A percentile compares a stretch with the other conserved stretches of the same genome.
These are phyloP conservation scores for Picochlorum sp. DNA, from an alignment of 139 green algal genomes.

Conservation along the genomic window DNA sequence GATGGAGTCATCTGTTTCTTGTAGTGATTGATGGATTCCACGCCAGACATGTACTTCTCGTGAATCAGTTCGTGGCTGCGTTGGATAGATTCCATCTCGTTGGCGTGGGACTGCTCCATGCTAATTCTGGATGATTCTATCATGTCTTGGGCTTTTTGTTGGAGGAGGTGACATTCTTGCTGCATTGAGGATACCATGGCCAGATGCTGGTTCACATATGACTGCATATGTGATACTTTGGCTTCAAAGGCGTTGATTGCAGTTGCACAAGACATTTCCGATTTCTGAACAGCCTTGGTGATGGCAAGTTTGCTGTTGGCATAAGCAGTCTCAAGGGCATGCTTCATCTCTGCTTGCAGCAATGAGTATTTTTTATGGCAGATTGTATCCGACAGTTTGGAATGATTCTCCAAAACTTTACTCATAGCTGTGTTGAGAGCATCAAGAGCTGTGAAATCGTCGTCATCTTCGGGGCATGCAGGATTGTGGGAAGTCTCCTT, in stretches of 20 bases:
- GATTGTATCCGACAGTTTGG: neutral
- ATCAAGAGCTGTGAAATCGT: neutral
- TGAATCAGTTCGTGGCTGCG: too few relatives aligned
- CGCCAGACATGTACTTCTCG: too few relatives aligned
- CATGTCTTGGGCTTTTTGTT: too few relatives aligned
- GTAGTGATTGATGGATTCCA: too few relatives aligned
- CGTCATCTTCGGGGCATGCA: neutral
- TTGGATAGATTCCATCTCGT: too few relatives aligned
- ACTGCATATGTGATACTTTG: too few relatives aligned
- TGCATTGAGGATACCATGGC: too few relatives aligned
- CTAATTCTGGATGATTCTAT: too few relatives aligned
- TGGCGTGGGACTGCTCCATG: too few relatives aligned
- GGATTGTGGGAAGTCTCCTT: neutral
- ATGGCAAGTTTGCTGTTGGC: neutral
- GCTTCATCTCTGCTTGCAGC: neutral
- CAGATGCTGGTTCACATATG: too few relatives aligned
- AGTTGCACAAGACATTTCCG: neutral
- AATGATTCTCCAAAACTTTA: neutral
- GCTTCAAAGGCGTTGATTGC: neutral
- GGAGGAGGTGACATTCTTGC: too few relatives aligned
- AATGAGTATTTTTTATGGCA: neutral
- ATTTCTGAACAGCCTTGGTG: constrained; percentile 1
- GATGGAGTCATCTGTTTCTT: too few relatives aligned
- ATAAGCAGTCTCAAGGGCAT: neutral
- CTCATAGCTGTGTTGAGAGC: neutral